phyloP scores from a whole-genome alignment of 2,329 filamentous ascomycete species.

The Fusarium kyushuense region DNA sequence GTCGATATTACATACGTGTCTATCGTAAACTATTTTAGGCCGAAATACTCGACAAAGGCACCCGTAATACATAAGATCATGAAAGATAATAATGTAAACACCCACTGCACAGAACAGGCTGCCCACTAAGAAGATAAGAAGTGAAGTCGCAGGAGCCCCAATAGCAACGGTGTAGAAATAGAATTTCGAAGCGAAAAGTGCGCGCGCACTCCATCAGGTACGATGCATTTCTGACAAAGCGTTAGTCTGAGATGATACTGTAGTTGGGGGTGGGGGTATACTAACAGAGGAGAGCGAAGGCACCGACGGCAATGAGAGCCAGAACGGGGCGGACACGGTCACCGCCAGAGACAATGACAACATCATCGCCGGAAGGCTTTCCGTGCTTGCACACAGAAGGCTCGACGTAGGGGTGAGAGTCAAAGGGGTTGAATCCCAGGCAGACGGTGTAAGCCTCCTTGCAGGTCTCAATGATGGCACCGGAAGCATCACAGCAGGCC shows the following conservation, averaged over 20 bases:
- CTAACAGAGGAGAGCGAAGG: conserved; percentile 37
- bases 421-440: conserved; percentile 35
- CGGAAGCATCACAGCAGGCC: conserved; percentile 27
- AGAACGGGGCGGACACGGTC: conserved; percentile 33
- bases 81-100: conserved; percentile 17
- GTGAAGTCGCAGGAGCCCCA: conserved; percentile 6
- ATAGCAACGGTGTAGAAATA: conserved; percentile 20
- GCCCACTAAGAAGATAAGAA: conserved; percentile 33
- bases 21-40: conserved; percentile 37
- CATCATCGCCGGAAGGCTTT: conserved; percentile 18
- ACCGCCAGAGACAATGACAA: conserved; percentile 33
- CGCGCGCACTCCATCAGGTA: background rate
- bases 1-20: conserved; percentile 35
- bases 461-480: conserved; percentile 29
- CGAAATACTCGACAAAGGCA: conserved; percentile 8
- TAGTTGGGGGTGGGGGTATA: background rate
- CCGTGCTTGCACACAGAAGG: conserved; percentile 37
- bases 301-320: conserved; percentile 31
- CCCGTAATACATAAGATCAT: conserved; percentile 39
- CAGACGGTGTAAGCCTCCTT: conserved; percentile 31
- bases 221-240: conserved; percentile 14
- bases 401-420: conserved; percentile 24
- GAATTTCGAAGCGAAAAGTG: conserved; percentile 25
- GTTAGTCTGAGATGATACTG: background rate
- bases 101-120: conserved; percentile 24